Base-by-base conservation (phyloP, 2,329 filamentous ascomycete genomes). In the Botrytis pseudocinerea region DNA sequence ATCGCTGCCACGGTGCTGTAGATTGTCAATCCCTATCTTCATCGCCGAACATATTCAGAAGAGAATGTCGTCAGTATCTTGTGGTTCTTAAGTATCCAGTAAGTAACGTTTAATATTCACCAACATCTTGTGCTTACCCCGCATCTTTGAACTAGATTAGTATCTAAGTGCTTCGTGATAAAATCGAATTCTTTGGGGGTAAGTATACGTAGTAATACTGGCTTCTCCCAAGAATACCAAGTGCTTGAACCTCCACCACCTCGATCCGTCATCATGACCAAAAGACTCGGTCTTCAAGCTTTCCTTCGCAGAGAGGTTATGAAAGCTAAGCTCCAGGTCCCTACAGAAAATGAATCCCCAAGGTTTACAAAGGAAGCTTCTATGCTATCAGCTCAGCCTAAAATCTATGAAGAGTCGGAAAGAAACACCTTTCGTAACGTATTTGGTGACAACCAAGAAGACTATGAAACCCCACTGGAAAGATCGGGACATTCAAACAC, bases 251-350 rank as follows among this genome's bases (percentile, higher is more conserved):
- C n/a, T 38, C 9, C 54, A n/a, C 22, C n/a, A 25, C 14, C 28
- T n/a, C 42, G 35, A 48, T 32, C 25, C 28, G 16, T 9, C 48
- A 51, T 2, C 7, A 70, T 70, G 69, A 63, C 57, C 14, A 70
- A 6, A 7, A 70, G 40, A 16, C 44, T 51, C 25, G 59, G 60
- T 9, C 70, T 76, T 18, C 72, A 60, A 40, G 71, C 54, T 18
- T 73, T 74, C 44, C 66, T 75, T 28, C 73, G 70, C 16, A 71
- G 61, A 10, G 75, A 76, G 38, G 61, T 76, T 22, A 57, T 54
- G 10, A 74, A 73, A 64, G 68, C 35, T 22, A 62, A 63, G 18
- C 65, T 75, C 35, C 32, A 74, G 60, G 8, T 63, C 12, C 62
- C 70, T 20, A 28, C 9, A 12, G 61, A n/a, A 6, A 46, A 63